phyloP scores from a whole-genome alignment of 2,329 filamentous ascomycete species.

The Huntiella decipiens region DNA sequence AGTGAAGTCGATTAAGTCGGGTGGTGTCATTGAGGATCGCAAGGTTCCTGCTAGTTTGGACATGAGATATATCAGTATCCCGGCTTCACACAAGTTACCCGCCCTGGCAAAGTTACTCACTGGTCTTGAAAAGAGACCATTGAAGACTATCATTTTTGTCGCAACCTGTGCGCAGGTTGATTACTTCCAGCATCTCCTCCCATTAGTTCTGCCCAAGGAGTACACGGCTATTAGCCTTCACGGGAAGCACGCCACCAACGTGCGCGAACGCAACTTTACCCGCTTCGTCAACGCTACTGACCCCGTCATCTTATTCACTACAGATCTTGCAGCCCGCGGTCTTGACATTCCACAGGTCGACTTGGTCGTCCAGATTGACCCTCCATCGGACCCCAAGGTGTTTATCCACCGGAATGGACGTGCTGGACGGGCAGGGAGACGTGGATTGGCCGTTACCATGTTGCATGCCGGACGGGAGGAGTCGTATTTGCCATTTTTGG shows the following conservation, averaged over 20 bases:
- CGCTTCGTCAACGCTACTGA: conserved; percentile 57
- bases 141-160: conserved; percentile 78
- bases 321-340: conserved; percentile 76
- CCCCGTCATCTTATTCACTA: conserved; percentile 72
- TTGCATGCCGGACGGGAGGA: conserved; percentile 72
- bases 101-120: conserved; percentile 52
- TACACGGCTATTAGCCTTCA: conserved; percentile 67
- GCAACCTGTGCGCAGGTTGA: conserved; percentile 90
- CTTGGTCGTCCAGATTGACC: conserved; percentile 58
- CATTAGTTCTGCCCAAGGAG: conserved; percentile 45
- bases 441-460: conserved; percentile 70
- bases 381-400: conserved; percentile 44
- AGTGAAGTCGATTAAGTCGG: conserved; percentile 55
- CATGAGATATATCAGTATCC: conserved; percentile 65
- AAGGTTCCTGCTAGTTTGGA: conserved; percentile 81
- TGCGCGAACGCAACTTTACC: conserved; percentile 72
- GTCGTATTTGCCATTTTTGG: conserved; percentile 74
- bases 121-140: conserved; percentile 50
- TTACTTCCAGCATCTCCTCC: conserved; percentile 72
- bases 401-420: conserved; percentile 88
- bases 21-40: conserved; percentile 54
- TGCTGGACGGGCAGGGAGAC: conserved; percentile 72
- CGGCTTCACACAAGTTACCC: conserved; percentile 63
- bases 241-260: conserved; percentile 76
- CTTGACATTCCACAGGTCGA: conserved; percentile 86